Percentiles rank a stretch among this genome's conserved stretches.
Evolutionary conservation across 805 yeast genomes (phyloP).

Genomic region (Ogataea paraovalis): DNA sequence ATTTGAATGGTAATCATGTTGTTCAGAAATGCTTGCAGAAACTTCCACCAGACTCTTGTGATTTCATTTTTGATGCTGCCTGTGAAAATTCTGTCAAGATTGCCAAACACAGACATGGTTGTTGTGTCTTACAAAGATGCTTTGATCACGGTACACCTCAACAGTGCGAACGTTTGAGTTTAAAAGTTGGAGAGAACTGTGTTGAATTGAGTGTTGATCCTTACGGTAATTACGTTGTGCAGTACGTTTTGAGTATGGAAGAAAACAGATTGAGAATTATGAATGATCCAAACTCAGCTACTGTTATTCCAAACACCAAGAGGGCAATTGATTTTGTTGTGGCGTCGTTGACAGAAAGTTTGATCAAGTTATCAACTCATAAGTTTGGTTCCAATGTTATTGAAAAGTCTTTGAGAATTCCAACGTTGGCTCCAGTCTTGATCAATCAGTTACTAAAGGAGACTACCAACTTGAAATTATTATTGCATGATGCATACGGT

Average conservation of each 20-base stretch:
- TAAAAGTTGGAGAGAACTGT: constrained; percentile 64
- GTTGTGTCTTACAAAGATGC: constrained; percentile 95
- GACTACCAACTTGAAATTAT: constrained; percentile 33
- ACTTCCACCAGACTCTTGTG: constrained; percentile 63
- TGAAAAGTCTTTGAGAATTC: constrained; percentile 50
- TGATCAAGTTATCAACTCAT: constrained; percentile 46
- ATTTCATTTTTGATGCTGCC: constrained; percentile 88
- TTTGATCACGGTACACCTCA: constrained; percentile 76
- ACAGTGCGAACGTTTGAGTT: constrained; percentile 67
- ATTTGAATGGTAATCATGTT: constrained; percentile 94
- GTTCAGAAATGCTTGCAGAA: constrained; percentile 86
- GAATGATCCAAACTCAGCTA: constrained; percentile 21
- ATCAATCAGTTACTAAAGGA: constrained; percentile 39
- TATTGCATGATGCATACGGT: constrained; percentile 56
- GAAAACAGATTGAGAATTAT: constrained; percentile 30
- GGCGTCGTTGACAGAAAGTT: constrained; percentile 25
- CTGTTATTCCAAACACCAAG: constrained; percentile 27
- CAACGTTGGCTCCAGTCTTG: constrained; percentile 41
- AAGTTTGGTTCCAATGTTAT: constrained; percentile 60
- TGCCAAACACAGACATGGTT: constrained; percentile 95
- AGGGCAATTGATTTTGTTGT: constrained; percentile 28
- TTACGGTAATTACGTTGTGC: constrained; percentile 95
- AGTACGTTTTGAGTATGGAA: constrained; percentile 63
- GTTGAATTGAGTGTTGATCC: constrained; percentile 79
- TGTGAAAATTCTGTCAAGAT: constrained; percentile 67